Conservation (phyloP, 192 early-diverging fungal species). For the Paraglomus brasilianum region DNA sequence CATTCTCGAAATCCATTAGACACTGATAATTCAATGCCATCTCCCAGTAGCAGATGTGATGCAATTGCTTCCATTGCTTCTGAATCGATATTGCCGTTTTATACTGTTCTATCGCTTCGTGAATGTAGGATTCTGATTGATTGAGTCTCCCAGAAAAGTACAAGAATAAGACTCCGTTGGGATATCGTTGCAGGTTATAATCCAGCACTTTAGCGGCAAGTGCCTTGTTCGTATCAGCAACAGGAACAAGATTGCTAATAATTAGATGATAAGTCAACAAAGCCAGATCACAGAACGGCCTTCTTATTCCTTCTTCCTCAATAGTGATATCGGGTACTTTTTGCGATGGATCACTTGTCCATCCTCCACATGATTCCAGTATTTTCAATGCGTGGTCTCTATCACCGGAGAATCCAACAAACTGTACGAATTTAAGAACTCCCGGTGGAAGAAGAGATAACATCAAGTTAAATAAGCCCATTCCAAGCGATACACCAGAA, state of each 20-base stretch:
- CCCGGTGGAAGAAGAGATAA: too few relatives aligned
- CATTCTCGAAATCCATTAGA: too few relatives aligned
- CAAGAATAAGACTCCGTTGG: slow-evolving; percentile 64
- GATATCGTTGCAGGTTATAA: slow-evolving; percentile 46
- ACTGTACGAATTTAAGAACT: too few relatives aligned
- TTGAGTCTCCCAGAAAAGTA: slow-evolving; percentile 60
- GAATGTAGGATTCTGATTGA: slow-evolving; percentile 47
- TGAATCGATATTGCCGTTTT: too few relatives aligned
- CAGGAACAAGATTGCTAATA: slow-evolving; percentile 56
- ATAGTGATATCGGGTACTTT: slow-evolving; percentile 30
- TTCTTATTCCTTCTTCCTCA: slow-evolving; percentile 58
- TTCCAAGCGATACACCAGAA: too few relatives aligned
- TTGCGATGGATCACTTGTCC: slow-evolving; percentile 41
- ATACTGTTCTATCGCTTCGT: too few relatives aligned
- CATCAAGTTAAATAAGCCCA: too few relatives aligned
- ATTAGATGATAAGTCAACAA: slow-evolving; percentile 70
- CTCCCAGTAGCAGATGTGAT: too few relatives aligned
- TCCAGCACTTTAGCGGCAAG: slow-evolving; percentile 55
- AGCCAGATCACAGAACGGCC: slow-evolving; percentile 66
- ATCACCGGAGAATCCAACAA: too few relatives aligned
- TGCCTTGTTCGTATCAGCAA: slow-evolving; percentile 58
- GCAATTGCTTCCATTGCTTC: too few relatives aligned
- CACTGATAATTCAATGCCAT: too few relatives aligned
- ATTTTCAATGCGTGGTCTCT: too few relatives aligned
- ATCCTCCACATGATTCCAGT: slow-evolving; percentile 67